phyloP scores from a whole-genome alignment of 2,329 filamentous ascomycete genomes.

The Alternaria sp. region DNA sequence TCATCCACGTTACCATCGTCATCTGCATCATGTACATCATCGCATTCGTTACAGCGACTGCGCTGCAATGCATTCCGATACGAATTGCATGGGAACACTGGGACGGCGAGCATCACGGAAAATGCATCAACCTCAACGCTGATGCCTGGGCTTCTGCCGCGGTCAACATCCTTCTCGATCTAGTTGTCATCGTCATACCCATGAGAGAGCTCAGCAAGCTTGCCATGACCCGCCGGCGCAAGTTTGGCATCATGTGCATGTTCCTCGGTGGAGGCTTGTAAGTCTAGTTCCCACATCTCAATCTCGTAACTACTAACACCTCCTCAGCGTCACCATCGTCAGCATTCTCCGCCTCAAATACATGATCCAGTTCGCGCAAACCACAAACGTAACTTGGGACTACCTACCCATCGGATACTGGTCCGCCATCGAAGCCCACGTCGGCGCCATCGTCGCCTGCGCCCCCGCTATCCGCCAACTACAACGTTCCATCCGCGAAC shows the following conservation, averaged over 20 bases:
- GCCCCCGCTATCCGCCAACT: constrained; percentile 16
- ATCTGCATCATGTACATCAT: constrained; percentile 26
- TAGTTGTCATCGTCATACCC: constrained; percentile 40
- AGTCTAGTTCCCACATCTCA: constrained; percentile 12
- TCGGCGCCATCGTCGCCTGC: constrained; percentile 37
- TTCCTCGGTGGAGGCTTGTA: constrained; percentile 50
- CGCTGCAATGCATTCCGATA: constrained; percentile 31
- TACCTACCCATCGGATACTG: constrained; percentile 38
- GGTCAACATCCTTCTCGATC: constrained; percentile 41
- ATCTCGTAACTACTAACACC: not conserved
- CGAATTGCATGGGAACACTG: constrained; percentile 31
- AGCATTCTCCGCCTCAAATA: constrained; percentile 53
- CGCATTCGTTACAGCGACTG: constrained; percentile 22
- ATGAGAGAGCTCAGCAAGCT: constrained; percentile 39
- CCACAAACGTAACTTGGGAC: constrained; percentile 49
- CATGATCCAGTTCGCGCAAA: constrained; percentile 52
- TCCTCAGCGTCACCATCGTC: constrained; percentile 52
- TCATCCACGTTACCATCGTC: constrained; percentile 22
- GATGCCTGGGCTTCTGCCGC: constrained; percentile 38
- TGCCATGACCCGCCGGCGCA: constrained; percentile 36
- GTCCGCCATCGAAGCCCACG: constrained; percentile 34
- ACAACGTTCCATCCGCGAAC: constrained; percentile 14
- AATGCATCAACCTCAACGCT: constrained; percentile 32
- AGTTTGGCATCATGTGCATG: constrained; percentile 47
- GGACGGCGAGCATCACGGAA: constrained; percentile 34